Evolutionary conservation across 164 flowering plant species (phyloP).

Genomic region (Nymphaea thermarum): DNA sequence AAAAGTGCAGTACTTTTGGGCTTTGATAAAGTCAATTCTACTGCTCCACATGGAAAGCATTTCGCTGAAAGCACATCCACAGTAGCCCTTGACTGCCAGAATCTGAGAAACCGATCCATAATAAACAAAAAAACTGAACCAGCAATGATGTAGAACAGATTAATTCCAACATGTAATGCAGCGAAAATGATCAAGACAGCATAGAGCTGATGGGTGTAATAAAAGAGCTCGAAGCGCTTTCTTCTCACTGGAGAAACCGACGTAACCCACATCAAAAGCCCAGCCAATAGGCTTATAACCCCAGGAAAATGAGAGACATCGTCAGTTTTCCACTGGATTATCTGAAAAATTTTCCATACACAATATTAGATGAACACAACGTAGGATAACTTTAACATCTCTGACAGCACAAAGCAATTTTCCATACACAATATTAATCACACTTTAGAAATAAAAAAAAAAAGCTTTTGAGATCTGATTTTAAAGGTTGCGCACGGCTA

Average conservation of each 20-base stretch:
- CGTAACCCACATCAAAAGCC: conserved; percentile 86
- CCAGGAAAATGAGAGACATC: conserved; percentile 72
- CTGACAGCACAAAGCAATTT: too few relatives aligned
- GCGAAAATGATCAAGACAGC: conserved; percentile 60
- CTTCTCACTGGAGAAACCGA: conserved; percentile 61
- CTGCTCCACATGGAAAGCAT: background rate
- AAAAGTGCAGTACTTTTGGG: background rate
- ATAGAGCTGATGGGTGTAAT: conserved; percentile 89
- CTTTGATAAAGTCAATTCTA: background rate
- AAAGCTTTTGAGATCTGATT: too few relatives aligned
- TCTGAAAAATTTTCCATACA: conserved; percentile 19
- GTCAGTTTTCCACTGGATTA: conserved; percentile 47
- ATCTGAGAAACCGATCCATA: conserved; percentile 80
- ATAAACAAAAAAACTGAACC: conserved; percentile 75
- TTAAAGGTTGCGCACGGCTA: too few relatives aligned
- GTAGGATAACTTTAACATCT: too few relatives aligned
- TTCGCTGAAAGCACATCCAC: background rate
- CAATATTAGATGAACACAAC: too few relatives aligned
- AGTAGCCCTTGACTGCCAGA: conserved; percentile 36
- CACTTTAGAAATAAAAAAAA: too few relatives aligned
- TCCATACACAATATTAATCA: too few relatives aligned
- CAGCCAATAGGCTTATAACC: conserved; percentile 68
- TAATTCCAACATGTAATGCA: conserved; percentile 85
- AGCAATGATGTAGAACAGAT: conserved; percentile 49
- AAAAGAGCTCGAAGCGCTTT: conserved; percentile 66